Evolutionary conservation across 2,329 filamentous ascomycete species (phyloP).

Genomic region (Apiospora arundinis): DNA sequence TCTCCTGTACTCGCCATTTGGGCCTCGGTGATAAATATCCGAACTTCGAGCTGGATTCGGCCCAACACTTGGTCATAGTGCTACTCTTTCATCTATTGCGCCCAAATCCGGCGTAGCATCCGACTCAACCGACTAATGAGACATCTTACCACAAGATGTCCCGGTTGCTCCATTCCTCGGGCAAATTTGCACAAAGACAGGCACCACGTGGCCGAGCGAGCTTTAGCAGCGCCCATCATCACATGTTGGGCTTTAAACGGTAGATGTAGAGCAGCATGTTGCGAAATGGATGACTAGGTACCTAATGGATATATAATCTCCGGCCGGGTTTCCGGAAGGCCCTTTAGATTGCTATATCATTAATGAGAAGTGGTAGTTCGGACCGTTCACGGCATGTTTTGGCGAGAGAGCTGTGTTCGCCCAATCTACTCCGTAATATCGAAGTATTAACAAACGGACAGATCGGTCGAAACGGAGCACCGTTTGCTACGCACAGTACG

Average conservation of each 20-base stretch:
- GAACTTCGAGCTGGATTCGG: not conserved
- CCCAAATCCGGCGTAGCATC: conserved; percentile 8
- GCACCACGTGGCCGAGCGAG: not conserved
- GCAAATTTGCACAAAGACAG: not conserved
- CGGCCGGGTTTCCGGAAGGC: not conserved
- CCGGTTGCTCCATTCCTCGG: not conserved
- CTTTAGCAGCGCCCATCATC: not conserved
- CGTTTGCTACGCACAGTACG: not conserved
- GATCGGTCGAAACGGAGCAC: not conserved
- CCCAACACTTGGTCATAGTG: conserved; percentile 6
- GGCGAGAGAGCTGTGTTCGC: not conserved
- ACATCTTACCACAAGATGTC: not conserved
- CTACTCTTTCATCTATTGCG: not conserved
- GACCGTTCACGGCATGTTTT: not conserved
- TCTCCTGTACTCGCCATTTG: not conserved
- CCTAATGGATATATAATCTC: not conserved
- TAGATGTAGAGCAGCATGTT: not conserved
- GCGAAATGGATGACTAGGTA: not conserved
- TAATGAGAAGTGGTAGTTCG: not conserved
- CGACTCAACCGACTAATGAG: conserved; percentile 16
- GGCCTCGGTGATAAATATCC: not conserved
- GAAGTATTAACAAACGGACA: not conserved
- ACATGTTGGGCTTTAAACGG: not conserved
- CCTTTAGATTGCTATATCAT: not conserved
- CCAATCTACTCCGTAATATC: not conserved